phyloP scores from a whole-genome alignment of 169 alveolate genomes.

The Hepatocystis sp. region DNA sequence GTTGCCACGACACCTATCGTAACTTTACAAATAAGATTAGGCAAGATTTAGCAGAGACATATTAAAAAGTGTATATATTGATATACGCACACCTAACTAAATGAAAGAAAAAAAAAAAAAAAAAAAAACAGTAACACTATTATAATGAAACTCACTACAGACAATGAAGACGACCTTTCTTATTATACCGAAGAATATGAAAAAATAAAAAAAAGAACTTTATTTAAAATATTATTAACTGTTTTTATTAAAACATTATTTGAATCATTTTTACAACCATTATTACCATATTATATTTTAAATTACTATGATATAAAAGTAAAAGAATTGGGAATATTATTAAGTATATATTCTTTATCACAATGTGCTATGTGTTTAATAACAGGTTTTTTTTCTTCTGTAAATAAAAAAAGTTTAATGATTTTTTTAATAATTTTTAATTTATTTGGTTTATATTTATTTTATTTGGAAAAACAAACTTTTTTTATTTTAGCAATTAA shows the following conservation, averaged over 20 bases:
- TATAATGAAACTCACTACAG: too few species aligned
- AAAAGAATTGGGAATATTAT: slow-evolving; percentile 58
- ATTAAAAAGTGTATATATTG: too few species aligned
- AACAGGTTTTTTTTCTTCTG: slow-evolving; percentile 61
- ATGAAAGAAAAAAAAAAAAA: too few species aligned
- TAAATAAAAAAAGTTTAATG: slow-evolving; percentile 49
- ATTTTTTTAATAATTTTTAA: slow-evolving; percentile 52
- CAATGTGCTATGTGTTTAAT: slow-evolving; percentile 75
- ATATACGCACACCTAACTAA: too few species aligned
- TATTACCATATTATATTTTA: slow-evolving; percentile 58
- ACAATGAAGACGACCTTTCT: too few species aligned
- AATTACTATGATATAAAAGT: slow-evolving; percentile 70
- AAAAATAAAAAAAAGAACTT: slow-evolving; percentile 64
- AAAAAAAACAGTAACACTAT: too few species aligned
- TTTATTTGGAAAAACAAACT: slow-evolving; percentile 50
- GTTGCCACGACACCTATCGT: too few species aligned
- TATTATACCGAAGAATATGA: slow-evolving; percentile 57
- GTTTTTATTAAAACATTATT: slow-evolving; percentile 73
- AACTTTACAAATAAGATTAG: too few species aligned
- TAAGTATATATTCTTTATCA: slow-evolving; percentile 71
- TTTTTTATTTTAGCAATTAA: slow-evolving; percentile 40
- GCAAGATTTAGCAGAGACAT: too few species aligned
- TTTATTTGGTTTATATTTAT: slow-evolving; percentile 71
- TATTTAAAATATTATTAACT: slow-evolving; percentile 67
- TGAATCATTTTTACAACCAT: slow-evolving; percentile 73